Base-by-base conservation (phyloP, 257 asterid genomes). In the Nicotiana benthamiana region DNA sequence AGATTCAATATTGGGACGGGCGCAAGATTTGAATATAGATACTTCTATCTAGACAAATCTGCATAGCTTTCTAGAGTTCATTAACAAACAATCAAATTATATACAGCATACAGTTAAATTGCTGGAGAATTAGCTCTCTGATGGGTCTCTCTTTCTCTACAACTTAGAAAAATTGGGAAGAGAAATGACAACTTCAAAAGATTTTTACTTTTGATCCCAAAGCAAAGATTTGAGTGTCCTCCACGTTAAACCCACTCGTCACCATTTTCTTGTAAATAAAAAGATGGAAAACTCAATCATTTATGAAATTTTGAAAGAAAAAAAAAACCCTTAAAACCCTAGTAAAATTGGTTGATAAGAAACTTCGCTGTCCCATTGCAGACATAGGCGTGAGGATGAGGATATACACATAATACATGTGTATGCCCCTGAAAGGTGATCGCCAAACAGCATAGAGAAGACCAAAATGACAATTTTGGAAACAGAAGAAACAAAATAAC, bases 401-500 rank as follows among this genome's bases (percentile, higher is more conserved):
- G 70, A 63, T 2, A 22, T 5, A 28, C 48, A 40, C 48, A 8
- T 40, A 40, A 40, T 63, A 15, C 46, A 40, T 22, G 77, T 22
- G 36, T 46, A 68, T n/a, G 34, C 18, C 52, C 52, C 75, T 66
- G 52, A 43, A 72, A 22, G 9, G 79, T 79, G 26, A 79, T 52
- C 54, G 53, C 30, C 32, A 77, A n/a, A 70, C 5, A 65, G 15
- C 74, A 56, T 26, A 24, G 28, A 70, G 53, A 54, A 9, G 8
- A 34, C 20, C 32, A 79, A 28, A 13, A 80, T 11, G 22, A 46
- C 9, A 36, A 28, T 40, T 26, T 43, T 61, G 43, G n/a, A 51
- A 24, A 18, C 13, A 81, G 57, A 68, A 18, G 78, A 20, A 51
- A 28, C 46, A 75, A 79, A 80, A 86, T 86, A 90, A 92, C 92